Base-by-base conservation (phyloP, 495 filamentous ascomycete species). In the Aspergillus conjunctus region DNA sequence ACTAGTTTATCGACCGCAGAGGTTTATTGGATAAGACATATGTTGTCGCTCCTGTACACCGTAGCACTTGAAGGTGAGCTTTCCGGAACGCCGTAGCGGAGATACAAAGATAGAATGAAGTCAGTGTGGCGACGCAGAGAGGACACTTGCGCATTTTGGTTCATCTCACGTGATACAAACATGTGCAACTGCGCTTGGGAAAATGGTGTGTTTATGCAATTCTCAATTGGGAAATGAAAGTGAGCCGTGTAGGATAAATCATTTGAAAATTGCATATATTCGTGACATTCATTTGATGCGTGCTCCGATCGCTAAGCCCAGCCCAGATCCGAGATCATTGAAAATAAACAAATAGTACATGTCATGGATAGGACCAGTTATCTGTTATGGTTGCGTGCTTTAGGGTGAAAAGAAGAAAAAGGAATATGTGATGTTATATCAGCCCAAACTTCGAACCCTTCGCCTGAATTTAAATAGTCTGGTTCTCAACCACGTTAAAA, bases 401-500 rank as follows among this genome's bases (percentile, higher is more conserved):
- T n/a, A n/a, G n/a, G n/a, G n/a, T n/a, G n/a, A n/a, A n/a, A n/a
- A n/a, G n/a, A n/a, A 51, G 11, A 18, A 50, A 32, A 20, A 4
- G 32, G 12, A 20, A 14, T 6, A 51, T 31, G 14, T 20, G 22
- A 20, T 30, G 14, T 30, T 18, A 14, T 32, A 54, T 71, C 64
- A 73, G 46, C 46, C 64, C 57, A 68, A 41, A 54, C 72, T 76
- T 34, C 65, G 65, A 31, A 79, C 56, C 56, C 68, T 78, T 49
- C 78, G 71, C 20, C 73, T 67, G 39, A 80, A 61, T 54, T 80
- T 80, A 56, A 79, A 80, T 14, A 80, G 61, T 46, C 77, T 71
- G 32, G 78, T 80, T 43, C 75, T 71, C 58, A 79, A 65, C 79
- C 79, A 81, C 1, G 77, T 80, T 59, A 80, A 68, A 59, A 80